Base-by-base conservation (phyloP, 805 yeast species). In the Hanseniaspora nectarophila region DNA sequence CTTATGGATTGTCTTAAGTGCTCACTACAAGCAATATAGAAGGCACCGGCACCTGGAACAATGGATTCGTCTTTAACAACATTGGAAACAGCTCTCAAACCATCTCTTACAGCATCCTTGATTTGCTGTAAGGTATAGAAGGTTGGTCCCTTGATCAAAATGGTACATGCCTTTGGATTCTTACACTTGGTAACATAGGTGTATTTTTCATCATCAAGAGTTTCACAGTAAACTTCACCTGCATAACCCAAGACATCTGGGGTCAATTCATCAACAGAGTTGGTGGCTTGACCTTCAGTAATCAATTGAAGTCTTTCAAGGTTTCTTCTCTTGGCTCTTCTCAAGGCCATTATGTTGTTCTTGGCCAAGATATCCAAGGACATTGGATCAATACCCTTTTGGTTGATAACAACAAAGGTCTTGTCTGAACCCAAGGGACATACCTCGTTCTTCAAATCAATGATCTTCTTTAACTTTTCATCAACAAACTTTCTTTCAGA, bases 341-440 rank as follows among this genome's bases (percentile, higher is more conserved):
- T 82, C 61, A 92, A 75, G 1, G 98, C 98, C 60, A 92, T 73
- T 59, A 92, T 92, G 60, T 84, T 85, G 68, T 92, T 83, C 65
- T 86, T 87, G 42, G 97, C 97, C 57, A 92, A 74, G 5, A 90
- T 82, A 65, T 92, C 98, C 57, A 92, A 72, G 7, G 97, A 88
- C 92, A 92, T 84, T 57, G 98, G 98, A 66, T 92, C 98, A 58
- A 92, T 92, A 61, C 98, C 98, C 74, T 92, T 92, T 70, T 92
- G 98, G 70, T 92, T 92, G 67, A 92, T 85, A 54, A 92, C 85
- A 54, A 92, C 97, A 68, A 92, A 92, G 2, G 90, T 86, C 61
- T 81, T 74, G 57, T 78, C 72, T 8, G 80, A 71, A 61, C 80
- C 82, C 57, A 80, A 71, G 20, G 82, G 87, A 67, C 96, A 88